Conservation (phyloP, 2,329 filamentous ascomycete species). For the Fusarium sublunatum region DNA sequence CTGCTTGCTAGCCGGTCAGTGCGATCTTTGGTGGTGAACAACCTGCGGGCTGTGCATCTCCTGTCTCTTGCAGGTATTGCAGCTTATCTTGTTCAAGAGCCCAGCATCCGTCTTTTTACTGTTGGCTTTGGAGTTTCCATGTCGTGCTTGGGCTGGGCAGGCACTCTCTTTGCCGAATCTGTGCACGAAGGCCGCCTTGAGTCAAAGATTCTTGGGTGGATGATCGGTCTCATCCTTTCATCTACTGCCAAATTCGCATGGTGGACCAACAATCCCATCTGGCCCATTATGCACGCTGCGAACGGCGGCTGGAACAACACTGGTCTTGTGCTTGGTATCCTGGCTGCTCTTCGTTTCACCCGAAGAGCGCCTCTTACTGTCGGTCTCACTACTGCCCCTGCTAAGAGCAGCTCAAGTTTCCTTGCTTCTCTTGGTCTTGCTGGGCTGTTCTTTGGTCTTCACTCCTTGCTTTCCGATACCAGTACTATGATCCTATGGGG, state of each 20-base stretch:
- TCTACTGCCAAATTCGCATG: slow-evolving; percentile 92
- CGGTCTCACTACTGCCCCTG: slow-evolving; percentile 49
- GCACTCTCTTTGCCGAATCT: slow-evolving; percentile 82
- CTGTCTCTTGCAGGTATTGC: slow-evolving; percentile 81
- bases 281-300: slow-evolving; percentile 89
- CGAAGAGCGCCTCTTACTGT: slow-evolving; percentile 67
- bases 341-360: slow-evolving; percentile 81
- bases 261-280: slow-evolving; percentile 95
- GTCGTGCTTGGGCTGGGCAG: slow-evolving; percentile 85
- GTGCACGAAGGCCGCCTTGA: slow-evolving; percentile 81
- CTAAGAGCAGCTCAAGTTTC: slow-evolving; percentile 71
- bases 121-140: slow-evolving; percentile 84
- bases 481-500: slow-evolving; percentile 99
- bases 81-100: slow-evolving; percentile 80
- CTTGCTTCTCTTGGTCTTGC: slow-evolving; percentile 82
- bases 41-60: slow-evolving; percentile 78
- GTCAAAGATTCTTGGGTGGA: slow-evolving; percentile 82
- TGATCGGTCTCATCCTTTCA: slow-evolving; percentile 84
- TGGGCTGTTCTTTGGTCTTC: slow-evolving; percentile 87
- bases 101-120: slow-evolving; percentile 79
- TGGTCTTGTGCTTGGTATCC: slow-evolving; percentile 78
- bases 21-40: slow-evolving; percentile 73
- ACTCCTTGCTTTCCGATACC: slow-evolving; percentile 93
- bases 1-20: slow-evolving; percentile 78
- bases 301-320: slow-evolving; percentile 95